Evolutionary conservation across 441 rosid species (phyloP).

Genomic region (Euphorbia schlechtendalii): DNA sequence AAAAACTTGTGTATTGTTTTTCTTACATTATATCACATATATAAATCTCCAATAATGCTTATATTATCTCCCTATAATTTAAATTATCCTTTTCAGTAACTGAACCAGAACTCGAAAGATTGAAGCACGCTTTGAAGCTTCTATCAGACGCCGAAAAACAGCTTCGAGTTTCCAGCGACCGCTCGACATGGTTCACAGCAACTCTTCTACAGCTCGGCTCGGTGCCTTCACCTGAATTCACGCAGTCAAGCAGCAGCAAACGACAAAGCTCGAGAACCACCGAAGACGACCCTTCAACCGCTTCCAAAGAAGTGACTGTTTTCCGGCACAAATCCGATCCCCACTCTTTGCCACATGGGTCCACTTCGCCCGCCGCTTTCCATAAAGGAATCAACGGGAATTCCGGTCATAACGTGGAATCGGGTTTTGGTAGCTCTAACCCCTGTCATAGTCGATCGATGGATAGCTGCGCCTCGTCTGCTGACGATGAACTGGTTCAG

Average conservation of each 20-base stretch:
- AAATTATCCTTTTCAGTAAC: no score
- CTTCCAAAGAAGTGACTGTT: conserved; percentile 51
- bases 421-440: conserved; percentile 34
- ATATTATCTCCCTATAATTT: no score
- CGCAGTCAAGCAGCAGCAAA: conserved; percentile 72
- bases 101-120: conserved; percentile 18
- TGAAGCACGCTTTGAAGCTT: conserved; percentile 91
- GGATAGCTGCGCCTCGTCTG: conserved; percentile 33
- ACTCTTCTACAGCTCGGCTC: conserved; percentile 93
- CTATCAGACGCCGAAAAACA: conserved; percentile 97
- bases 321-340: conserved; percentile 52
- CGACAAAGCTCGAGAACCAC: conserved; percentile 81
- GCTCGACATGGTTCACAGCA: conserved; percentile 97
- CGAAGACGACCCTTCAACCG: conserved; percentile 72
- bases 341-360: conserved; percentile 37
- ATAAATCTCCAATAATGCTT: no score
- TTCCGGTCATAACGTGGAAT: conserved; percentile 36
- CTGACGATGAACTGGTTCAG: conserved; percentile 36
- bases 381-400: conserved; percentile 37
- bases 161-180: conserved; percentile 78
- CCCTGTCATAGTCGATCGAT: conserved; percentile 31
- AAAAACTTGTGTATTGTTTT: no score
- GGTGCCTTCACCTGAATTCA: conserved; percentile 64
- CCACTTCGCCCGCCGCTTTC: conserved; percentile 55
- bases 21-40: no score